A percentile compares a stretch with the other conserved stretches of the same genome.
Conservation (phyloP, 148 eudicot species). For the Polygonum maritimum region DNA sequence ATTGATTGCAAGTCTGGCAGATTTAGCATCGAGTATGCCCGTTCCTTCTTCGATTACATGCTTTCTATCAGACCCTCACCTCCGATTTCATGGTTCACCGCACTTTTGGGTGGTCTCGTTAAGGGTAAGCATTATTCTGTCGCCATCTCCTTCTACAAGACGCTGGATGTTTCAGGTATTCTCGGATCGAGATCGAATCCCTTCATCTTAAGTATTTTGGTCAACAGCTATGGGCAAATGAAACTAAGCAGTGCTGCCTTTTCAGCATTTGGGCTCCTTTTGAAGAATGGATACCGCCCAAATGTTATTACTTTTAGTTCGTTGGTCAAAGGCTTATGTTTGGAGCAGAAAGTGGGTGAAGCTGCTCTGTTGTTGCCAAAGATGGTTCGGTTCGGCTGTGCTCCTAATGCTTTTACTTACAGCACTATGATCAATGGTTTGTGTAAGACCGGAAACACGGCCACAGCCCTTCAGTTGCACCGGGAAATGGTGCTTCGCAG, state of each 20-base stretch:
- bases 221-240: constrained; percentile 20
- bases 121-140: constrained; percentile 12
- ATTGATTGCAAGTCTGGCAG: too few relatives aligned
- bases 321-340: constrained; percentile 23
- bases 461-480: constrained; percentile 20
- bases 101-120: constrained; percentile 13
- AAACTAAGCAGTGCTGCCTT: constrained; percentile 17
- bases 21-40: too few relatives aligned
- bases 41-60: too few relatives aligned
- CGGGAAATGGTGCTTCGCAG: constrained; percentile 7
- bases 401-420: constrained; percentile 19
- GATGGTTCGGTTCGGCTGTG: constrained; percentile 14
- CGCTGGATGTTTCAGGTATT: constrained; percentile 4
- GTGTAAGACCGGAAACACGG: constrained; percentile 20
- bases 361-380: constrained; percentile 16
- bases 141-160: constrained; percentile 14
- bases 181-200: constrained; percentile 9
- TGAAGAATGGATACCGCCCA: constrained; percentile 23
- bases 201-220: constrained; percentile 16
- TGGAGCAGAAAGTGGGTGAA: constrained; percentile 11
- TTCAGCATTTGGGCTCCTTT: constrained; percentile 15
- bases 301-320: constrained; percentile 21
- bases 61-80: too few relatives aligned
- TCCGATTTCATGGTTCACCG: too few relatives aligned
- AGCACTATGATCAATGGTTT: constrained; percentile 26